These are phyloP conservation scores for Vitis hybrid DNA, from an alignment of 177 flowering plant genomes.

Conservation along the genomic window DNA sequence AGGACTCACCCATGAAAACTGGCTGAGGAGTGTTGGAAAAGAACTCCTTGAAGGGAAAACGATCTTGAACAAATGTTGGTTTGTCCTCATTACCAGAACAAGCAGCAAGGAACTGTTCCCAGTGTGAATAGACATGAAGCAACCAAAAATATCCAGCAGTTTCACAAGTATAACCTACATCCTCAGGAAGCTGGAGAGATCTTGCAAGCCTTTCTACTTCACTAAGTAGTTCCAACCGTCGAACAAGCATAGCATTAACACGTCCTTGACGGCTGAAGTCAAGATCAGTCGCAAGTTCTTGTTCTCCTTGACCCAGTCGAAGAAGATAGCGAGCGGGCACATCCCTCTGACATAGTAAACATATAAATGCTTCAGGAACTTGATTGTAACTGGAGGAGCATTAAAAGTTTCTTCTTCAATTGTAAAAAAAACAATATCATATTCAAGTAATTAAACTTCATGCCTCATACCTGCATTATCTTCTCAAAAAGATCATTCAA, in stretches of 20 bases:
- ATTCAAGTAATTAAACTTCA: not conserved
- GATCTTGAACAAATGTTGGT: constrained; percentile 72
- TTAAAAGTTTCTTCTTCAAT: not conserved
- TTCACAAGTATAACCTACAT: constrained; percentile 98
- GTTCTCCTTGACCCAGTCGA: constrained; percentile 98
- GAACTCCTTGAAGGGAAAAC: constrained; percentile 88
- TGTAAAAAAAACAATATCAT: not conserved
- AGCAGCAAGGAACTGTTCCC: constrained; percentile 94
- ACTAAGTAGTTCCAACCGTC: constrained; percentile 82
- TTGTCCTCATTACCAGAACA: constrained; percentile 69
- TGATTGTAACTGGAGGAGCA: not conserved
- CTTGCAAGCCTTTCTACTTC: constrained; percentile 97
- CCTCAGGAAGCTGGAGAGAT: constrained; percentile 92
- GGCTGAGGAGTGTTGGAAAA: constrained; percentile 76
- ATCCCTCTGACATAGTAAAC: constrained; percentile 67
- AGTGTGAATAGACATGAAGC: constrained; percentile 95
- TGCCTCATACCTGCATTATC: constrained; percentile 83
- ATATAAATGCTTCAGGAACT: not conserved
- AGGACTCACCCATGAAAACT: constrained; percentile 81
- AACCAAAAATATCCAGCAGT: constrained; percentile 99
- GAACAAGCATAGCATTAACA: constrained; percentile 97
- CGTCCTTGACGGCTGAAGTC: constrained; percentile 99
- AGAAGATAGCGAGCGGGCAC: constrained; percentile 99
- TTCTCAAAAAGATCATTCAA: constrained; percentile 97
- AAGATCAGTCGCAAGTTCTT: constrained; percentile 96